Percentiles rank a stretch among this genome's conserved stretches.
phyloP scores from a whole-genome alignment of 495 filamentous ascomycete genomes.

The Talaromyces stipitatus region DNA sequence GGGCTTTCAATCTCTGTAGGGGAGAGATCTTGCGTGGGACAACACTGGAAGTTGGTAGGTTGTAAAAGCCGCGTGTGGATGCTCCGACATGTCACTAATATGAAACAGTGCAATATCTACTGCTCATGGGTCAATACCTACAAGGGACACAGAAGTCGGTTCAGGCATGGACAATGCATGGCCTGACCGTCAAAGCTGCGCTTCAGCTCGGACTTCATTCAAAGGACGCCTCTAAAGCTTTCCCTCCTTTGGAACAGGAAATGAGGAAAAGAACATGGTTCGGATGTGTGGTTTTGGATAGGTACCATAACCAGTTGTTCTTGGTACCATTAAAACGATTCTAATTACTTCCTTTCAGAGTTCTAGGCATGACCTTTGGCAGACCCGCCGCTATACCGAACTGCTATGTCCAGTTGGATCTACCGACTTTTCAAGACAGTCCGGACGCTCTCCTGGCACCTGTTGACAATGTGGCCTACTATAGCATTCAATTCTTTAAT shows the following conservation, averaged over 20 bases:
- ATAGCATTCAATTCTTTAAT: neutral
- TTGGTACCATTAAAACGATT: no score
- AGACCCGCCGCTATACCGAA: constrained; percentile 26
- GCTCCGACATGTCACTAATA: neutral
- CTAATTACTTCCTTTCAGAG: constrained; percentile 7
- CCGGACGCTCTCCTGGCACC: no score
- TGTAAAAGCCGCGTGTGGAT: neutral
- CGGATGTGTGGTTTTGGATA: constrained; percentile 36
- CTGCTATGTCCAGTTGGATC: constrained; percentile 22
- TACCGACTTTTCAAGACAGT: constrained; percentile 21
- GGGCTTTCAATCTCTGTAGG: constrained; percentile 21
- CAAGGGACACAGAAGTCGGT: constrained; percentile 36
- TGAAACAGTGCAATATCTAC: constrained; percentile 23
- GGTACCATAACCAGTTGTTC: constrained; percentile 17
- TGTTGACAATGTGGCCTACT: no score
- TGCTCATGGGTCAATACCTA: constrained; percentile 32
- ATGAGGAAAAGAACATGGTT: constrained; percentile 38
- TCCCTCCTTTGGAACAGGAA: constrained; percentile 29
- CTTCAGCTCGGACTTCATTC: constrained; percentile 32
- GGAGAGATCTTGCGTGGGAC: constrained; percentile 24
- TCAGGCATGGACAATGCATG: constrained; percentile 35
- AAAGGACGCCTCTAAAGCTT: constrained; percentile 17
- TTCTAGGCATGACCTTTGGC: constrained; percentile 25
- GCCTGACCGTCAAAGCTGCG: constrained; percentile 29
- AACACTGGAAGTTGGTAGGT: constrained; percentile 28